Evolutionary conservation across 192 early-diverging fungal species (phyloP).

Genomic region (Coemansia sp.): DNA sequence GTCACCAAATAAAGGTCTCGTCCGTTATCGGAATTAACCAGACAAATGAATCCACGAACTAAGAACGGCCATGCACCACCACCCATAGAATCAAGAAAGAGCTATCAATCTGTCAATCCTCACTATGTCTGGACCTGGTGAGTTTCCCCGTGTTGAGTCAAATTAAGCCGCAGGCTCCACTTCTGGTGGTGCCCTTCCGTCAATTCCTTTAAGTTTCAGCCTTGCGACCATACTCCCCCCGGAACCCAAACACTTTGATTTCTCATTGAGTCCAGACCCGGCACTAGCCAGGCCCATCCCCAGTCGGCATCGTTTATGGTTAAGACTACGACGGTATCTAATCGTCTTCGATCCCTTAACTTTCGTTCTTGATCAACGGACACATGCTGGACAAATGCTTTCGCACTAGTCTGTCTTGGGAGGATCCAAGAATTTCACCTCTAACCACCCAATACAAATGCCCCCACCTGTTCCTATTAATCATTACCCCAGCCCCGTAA

Average conservation of each 20-base stretch:
- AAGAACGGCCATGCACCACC: conserved; percentile 55
- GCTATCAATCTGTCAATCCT: conserved; percentile 58
- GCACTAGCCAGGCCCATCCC: conserved; percentile 61
- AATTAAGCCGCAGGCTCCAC: conserved; percentile 62
- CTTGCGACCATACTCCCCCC: conserved; percentile 68
- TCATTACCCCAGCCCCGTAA: conserved; percentile 64
- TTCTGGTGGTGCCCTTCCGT: conserved; percentile 52
- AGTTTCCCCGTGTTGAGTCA: conserved; percentile 64
- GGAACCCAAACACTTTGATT: conserved; percentile 78
- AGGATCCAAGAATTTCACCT: conserved; percentile 88
- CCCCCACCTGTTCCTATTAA: conserved; percentile 81
- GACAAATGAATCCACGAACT: conserved; percentile 69
- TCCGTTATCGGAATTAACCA: conserved; percentile 86
- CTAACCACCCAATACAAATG: conserved; percentile 78
- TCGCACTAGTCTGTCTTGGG: conserved; percentile 77
- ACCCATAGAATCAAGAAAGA: conserved; percentile 55
- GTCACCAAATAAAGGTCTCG: conserved; percentile 79
- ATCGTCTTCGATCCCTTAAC: conserved; percentile 81
- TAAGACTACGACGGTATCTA: conserved; percentile 82
- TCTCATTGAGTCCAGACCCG: conserved; percentile 62
- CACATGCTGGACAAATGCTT: conserved; percentile 74
- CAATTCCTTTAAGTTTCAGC: conserved; percentile 55
- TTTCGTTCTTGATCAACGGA: conserved; percentile 75
- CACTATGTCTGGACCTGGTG: conserved; percentile 58
- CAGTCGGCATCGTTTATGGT: conserved; percentile 83